Evolutionary conservation across 352 stramenopile species (phyloP).

Genomic region (Aphanomyces cochlioides): DNA sequence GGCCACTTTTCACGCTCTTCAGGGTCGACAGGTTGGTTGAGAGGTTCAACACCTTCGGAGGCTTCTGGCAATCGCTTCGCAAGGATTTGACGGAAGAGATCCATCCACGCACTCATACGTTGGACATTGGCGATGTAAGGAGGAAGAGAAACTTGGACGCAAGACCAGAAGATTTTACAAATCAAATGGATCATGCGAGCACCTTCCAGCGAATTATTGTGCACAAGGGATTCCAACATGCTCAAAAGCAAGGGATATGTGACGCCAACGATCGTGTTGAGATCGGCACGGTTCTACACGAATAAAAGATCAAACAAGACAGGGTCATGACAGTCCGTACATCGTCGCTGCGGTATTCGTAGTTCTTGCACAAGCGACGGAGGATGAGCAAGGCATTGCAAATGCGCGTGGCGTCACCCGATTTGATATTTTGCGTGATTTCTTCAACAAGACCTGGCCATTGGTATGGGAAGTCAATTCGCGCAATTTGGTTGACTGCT

Average conservation of each 20-base stretch:
- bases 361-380: conserved; percentile 96
- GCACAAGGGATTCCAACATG: conserved; percentile 81
- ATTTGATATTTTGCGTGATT: conserved; percentile 89
- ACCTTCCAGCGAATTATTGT: conserved; percentile 54
- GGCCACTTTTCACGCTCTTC: conserved; percentile 92
- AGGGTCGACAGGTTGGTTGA: conserved; percentile 84
- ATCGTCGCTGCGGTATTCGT: conserved; percentile 95
- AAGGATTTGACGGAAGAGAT: conserved; percentile 81
- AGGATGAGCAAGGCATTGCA: conserved; percentile 92
- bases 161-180: conserved; percentile 98
- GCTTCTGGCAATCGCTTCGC: conserved; percentile 91
- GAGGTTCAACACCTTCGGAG: conserved; percentile 64
- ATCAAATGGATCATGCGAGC: conserved; percentile 58
- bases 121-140: conserved; percentile 76
- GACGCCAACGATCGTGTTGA: conserved; percentile 90
- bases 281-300: conserved; percentile 60
- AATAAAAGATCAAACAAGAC: neutral
- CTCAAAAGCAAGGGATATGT: conserved; percentile 92
- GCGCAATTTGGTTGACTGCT: conserved; percentile 90
- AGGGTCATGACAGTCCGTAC: conserved; percentile 30
- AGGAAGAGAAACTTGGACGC: conserved; percentile 93
- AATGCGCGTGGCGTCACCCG: conserved; percentile 77
- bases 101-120: conserved; percentile 91
- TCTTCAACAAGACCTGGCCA: conserved; percentile 90
- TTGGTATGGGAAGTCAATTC: conserved; percentile 93